Conservation (phyloP, 2,329 filamentous ascomycete species). For the Botrytis pseudocinerea region DNA sequence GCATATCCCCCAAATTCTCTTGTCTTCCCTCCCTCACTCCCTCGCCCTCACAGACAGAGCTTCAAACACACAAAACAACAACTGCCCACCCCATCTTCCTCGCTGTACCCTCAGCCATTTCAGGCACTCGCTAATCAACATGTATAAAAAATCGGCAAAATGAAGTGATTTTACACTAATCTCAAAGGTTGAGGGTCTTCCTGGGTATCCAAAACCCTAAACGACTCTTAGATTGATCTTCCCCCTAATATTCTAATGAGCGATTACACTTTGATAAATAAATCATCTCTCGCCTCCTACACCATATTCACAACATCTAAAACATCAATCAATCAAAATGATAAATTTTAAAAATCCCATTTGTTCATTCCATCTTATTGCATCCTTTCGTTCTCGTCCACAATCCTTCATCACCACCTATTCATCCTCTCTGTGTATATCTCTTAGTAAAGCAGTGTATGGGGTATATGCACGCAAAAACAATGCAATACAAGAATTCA, state of each 20-base stretch:
- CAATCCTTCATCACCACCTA: background rate
- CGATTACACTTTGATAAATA: background rate
- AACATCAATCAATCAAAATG: background rate
- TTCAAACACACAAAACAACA: background rate
- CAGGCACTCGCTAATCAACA: background rate
- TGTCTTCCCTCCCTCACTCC: background rate
- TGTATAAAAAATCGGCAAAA: background rate
- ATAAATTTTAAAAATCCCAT: background rate
- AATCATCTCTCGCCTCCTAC: background rate
- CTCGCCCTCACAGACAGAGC: background rate
- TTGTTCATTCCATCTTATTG: background rate
- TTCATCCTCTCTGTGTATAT: background rate
- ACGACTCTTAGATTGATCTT: too few relatives aligned
- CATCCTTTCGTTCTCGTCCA: background rate
- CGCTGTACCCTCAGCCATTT: background rate
- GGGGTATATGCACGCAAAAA: background rate
- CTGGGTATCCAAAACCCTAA: too few relatives aligned
- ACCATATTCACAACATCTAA: background rate
- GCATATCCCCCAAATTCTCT: background rate
- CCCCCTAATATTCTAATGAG: background rate
- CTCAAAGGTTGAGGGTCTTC: too few relatives aligned
- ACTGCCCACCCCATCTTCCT: background rate
- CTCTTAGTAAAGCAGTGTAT: background rate
- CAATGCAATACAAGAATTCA: constrained; percentile 7
- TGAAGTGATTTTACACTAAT: too few relatives aligned